Conservation (phyloP, 345 rosid species). For the Boechera stricta region DNA sequence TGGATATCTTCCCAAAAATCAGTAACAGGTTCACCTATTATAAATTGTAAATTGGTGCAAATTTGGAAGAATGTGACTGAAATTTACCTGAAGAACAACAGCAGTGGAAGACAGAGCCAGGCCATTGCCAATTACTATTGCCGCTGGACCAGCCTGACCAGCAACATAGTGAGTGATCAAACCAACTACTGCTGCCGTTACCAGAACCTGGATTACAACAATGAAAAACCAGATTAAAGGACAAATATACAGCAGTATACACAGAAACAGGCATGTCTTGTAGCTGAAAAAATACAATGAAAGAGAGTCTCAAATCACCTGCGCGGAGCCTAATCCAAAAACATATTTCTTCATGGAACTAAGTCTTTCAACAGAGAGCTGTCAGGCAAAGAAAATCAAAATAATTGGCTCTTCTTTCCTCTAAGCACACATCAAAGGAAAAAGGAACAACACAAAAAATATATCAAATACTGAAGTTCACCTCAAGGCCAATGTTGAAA, state of each 20-base stretch:
- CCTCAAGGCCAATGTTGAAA: conserved; percentile 99
- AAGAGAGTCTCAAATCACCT: conserved; percentile 53
- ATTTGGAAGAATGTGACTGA: conserved; percentile 16
- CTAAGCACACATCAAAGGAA: conserved; percentile 26
- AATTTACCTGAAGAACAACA: conserved; percentile 89
- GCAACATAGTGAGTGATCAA: conserved; percentile 75
- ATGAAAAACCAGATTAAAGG: conserved; percentile 28
- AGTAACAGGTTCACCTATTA: conserved; percentile 3
- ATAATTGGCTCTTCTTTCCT: conserved; percentile 34
- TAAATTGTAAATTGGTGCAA: not conserved
- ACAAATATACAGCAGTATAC: conserved; percentile 22
- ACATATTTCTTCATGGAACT: conserved; percentile 99
- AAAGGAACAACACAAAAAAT: conserved; percentile 32
- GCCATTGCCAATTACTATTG: conserved; percentile 96
- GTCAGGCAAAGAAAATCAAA: conserved; percentile 43
- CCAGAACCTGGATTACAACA: conserved; percentile 74
- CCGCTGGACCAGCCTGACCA: conserved; percentile 91
- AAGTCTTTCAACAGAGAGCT: conserved; percentile 99
- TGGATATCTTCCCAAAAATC: not conserved
- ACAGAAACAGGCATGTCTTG: conserved; percentile 5
- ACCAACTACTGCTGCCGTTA: conserved; percentile 89
- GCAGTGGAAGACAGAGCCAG: conserved; percentile 98
- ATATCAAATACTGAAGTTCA: conserved; percentile 41
- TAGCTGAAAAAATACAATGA: not conserved
- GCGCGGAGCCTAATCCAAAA: conserved; percentile 95